A percentile compares a stretch with the other conserved stretches of the same genome.
Evolutionary conservation across 2,329 filamentous ascomycete genomes (phyloP).

Genomic region (Aspergillus felis): DNA sequence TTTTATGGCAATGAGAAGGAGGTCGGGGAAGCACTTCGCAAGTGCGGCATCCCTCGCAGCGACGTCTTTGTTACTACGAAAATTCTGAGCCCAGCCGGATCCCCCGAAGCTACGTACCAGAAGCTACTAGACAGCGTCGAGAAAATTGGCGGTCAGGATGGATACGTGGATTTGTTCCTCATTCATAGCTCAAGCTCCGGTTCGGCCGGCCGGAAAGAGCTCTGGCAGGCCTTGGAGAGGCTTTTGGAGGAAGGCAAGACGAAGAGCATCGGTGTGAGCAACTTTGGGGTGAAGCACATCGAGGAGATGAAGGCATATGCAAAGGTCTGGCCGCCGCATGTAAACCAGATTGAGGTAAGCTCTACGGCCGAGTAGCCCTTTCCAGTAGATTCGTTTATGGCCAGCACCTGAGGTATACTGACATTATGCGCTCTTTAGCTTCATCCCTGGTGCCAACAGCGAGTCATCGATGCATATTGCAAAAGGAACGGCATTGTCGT

Average conservation of each 20-base stretch:
- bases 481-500: constrained; percentile 49
- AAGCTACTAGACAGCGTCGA: constrained; percentile 59
- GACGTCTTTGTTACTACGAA: constrained; percentile 70
- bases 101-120: constrained; percentile 57
- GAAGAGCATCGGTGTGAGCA: constrained; percentile 68
- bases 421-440: constrained; percentile 44
- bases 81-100: constrained; percentile 53
- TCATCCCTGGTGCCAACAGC: constrained; percentile 69
- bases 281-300: constrained; percentile 65
- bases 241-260: constrained; percentile 57
- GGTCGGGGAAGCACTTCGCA: constrained; percentile 61
- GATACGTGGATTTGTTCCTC: constrained; percentile 68
- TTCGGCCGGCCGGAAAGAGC: constrained; percentile 51
- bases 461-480: constrained; percentile 55
- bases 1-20: constrained; percentile 66
- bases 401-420: constrained; percentile 12
- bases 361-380: neutral
- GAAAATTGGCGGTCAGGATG: constrained; percentile 55
- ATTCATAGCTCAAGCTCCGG: constrained; percentile 63
- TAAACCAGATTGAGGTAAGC: constrained; percentile 69
- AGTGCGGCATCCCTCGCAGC: constrained; percentile 49
- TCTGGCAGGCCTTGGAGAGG: constrained; percentile 65
- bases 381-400: neutral
- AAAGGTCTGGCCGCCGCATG: constrained; percentile 64
- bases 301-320: constrained; percentile 65